These are phyloP conservation scores for Globisporangium paroecandrum DNA, from an alignment of 352 stramenopile genomes.

Conservation along the genomic window DNA sequence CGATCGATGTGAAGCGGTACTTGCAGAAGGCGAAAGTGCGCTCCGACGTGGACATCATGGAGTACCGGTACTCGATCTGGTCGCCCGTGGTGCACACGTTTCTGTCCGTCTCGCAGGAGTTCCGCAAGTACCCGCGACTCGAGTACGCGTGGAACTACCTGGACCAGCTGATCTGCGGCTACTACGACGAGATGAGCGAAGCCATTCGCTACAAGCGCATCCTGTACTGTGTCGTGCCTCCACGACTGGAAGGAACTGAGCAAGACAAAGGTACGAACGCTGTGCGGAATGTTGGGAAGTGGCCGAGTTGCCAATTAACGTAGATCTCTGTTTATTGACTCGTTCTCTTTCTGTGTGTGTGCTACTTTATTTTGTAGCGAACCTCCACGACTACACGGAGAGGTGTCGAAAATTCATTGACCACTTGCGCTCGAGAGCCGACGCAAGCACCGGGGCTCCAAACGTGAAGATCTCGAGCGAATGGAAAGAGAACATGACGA, in stretches of 20 bases:
- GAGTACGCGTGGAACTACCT: slow-evolving; percentile 87
- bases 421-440: slow-evolving; percentile 58
- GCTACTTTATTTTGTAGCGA: slow-evolving; percentile 26
- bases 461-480: slow-evolving; percentile 52
- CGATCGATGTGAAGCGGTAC: slow-evolving; percentile 85
- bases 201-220: slow-evolving; percentile 79
- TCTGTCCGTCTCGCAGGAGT: slow-evolving; percentile 65
- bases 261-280: slow-evolving; percentile 23
- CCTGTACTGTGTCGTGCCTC: slow-evolving; percentile 68
- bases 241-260: slow-evolving; percentile 29
- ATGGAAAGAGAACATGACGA: slow-evolving; percentile 38
- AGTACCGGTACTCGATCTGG: slow-evolving; percentile 83
- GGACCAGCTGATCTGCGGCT: slow-evolving; percentile 83
- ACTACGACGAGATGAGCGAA: slow-evolving; percentile 86
- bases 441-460: slow-evolving; percentile 48
- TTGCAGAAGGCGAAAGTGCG: slow-evolving; percentile 54
- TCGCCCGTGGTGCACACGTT: slow-evolving; percentile 64
- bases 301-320: not conserved
- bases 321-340: not conserved
- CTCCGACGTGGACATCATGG: slow-evolving; percentile 75
- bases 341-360: not conserved
- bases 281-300: not conserved
- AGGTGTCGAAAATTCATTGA: slow-evolving; percentile 68
- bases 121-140: slow-evolving; percentile 76
- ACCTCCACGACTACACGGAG: slow-evolving; percentile 56